Percentiles rank a stretch among this genome's conserved stretches.
These are phyloP conservation scores for Creolimax fragrantissima DNA, from an alignment of 78 protist species.

Conservation along the genomic window DNA sequence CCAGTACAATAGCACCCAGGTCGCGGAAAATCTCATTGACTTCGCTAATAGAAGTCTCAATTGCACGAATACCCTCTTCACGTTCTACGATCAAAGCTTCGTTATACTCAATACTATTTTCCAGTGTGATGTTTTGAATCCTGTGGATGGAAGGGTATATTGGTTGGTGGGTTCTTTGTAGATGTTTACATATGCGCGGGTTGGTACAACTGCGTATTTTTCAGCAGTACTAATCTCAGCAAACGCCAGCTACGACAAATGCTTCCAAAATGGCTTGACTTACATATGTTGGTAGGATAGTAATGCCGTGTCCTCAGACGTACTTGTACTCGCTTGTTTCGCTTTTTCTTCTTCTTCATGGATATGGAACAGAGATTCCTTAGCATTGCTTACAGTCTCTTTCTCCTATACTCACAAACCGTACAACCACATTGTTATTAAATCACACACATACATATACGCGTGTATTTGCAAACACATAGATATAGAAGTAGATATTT, in stretches of 20 bases:
- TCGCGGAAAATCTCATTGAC: conserved; percentile 70
- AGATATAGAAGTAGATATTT: too few species aligned
- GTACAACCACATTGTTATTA: too few species aligned
- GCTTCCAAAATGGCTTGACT: too few species aligned
- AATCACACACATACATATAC: too few species aligned
- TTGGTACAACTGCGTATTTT: too few species aligned
- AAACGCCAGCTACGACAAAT: too few species aligned
- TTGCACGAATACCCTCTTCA: conserved; percentile 55
- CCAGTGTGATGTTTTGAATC: conserved; percentile 9
- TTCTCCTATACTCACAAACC: too few species aligned
- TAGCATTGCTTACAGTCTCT: not conserved
- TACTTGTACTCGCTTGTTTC: not conserved
- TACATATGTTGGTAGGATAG: not conserved
- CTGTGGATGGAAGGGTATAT: too few species aligned
- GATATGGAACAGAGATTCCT: not conserved
- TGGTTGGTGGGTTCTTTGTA: too few species aligned
- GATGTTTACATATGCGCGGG: too few species aligned
- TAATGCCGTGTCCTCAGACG: not conserved
- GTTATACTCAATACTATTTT: conserved; percentile 49
- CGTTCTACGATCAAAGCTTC: conserved; percentile 58
- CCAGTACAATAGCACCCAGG: conserved; percentile 49
- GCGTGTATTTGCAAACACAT: too few species aligned
- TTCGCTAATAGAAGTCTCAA: conserved; percentile 51
- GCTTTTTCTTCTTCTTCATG: not conserved
- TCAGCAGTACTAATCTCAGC: too few species aligned